Conservation (phyloP, 805 yeast species). For the Yarrowia deformans region DNA sequence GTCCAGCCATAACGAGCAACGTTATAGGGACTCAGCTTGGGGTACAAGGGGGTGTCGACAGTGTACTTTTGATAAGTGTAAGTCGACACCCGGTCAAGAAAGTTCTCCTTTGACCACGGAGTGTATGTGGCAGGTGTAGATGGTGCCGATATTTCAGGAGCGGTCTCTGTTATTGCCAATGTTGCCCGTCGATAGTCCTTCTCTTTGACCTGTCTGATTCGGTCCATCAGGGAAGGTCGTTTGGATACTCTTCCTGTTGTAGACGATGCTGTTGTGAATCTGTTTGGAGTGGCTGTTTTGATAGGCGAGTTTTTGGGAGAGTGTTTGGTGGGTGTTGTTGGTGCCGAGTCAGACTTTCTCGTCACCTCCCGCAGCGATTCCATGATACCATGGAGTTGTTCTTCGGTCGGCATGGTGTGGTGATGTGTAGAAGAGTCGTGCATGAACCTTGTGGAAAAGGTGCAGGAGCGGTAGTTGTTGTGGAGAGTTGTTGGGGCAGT, state of each 20-base stretch:
- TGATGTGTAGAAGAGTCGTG: neutral
- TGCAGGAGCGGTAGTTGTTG: neutral
- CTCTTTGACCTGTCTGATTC: slow-evolving; percentile 32
- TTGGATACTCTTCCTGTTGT: slow-evolving; percentile 1
- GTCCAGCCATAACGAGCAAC: slow-evolving; percentile 30
- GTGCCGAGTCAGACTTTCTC: neutral
- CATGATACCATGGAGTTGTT: slow-evolving; percentile 28
- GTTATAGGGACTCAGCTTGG: slow-evolving; percentile 12
- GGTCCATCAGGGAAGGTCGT: slow-evolving; percentile 5
- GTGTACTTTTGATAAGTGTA: slow-evolving; percentile 24
- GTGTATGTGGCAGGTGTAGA: slow-evolving; percentile 5
- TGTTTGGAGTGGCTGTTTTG: slow-evolving; percentile 17
- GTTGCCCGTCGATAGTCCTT: slow-evolving; percentile 7
- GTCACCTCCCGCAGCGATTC: slow-evolving; percentile 28
- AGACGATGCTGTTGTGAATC: neutral
- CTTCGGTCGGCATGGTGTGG: slow-evolving; percentile 29
- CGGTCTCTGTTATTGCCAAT: neutral
- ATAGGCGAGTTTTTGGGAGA: slow-evolving; percentile 13
- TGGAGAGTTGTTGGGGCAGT: neutral
- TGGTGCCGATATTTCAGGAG: neutral
- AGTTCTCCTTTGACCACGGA: slow-evolving; percentile 27
- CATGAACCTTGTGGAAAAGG: neutral
- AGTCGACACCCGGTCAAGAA: slow-evolving; percentile 16
- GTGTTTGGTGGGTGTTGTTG: slow-evolving; percentile 16
- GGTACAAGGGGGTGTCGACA: slow-evolving; percentile 5